phyloP scores from a whole-genome alignment of 2,329 filamentous ascomycete species.

The Sporothrix pseudoabietina region DNA sequence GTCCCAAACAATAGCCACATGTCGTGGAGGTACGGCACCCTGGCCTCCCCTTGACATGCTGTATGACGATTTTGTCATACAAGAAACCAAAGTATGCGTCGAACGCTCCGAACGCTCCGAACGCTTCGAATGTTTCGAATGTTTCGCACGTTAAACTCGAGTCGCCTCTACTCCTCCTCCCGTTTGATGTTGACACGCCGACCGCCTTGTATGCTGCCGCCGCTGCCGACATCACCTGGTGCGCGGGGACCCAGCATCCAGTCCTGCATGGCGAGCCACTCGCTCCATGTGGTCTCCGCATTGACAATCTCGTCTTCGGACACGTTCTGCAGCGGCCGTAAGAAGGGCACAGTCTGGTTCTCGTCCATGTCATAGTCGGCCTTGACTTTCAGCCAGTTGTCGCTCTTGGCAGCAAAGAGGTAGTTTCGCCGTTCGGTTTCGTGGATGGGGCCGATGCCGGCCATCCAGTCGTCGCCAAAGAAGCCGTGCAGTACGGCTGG shows the following conservation, averaged over 20 bases:
- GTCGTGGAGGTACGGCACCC: not conserved
- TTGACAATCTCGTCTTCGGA: slow-evolving; percentile 77
- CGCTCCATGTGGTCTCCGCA: slow-evolving; percentile 85
- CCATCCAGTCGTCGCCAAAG: slow-evolving; percentile 90
- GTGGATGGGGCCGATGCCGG: slow-evolving; percentile 78
- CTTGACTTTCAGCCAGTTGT: slow-evolving; percentile 87
- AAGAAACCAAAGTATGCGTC: not conserved
- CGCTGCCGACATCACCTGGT: slow-evolving; percentile 48
- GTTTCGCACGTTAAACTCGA: not conserved
- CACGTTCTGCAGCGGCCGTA: slow-evolving; percentile 77
- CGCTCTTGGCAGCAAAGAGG: slow-evolving; percentile 91
- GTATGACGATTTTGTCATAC: slow-evolving; percentile 14
- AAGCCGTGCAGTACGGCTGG: slow-evolving; percentile 88
- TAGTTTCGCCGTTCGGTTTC: slow-evolving; percentile 92
- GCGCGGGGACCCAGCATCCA: slow-evolving; percentile 93
- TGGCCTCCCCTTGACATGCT: not conserved
- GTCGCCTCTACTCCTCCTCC: slow-evolving; percentile 29
- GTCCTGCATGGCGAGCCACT: slow-evolving; percentile 95
- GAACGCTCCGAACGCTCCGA: not conserved
- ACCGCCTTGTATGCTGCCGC: slow-evolving; percentile 24
- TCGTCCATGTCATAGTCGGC: slow-evolving; percentile 84
- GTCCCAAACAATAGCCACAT: not conserved
- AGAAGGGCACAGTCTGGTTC: slow-evolving; percentile 82
- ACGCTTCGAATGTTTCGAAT: not conserved
- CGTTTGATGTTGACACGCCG: slow-evolving; percentile 32